phyloP scores from a whole-genome alignment of 2,329 filamentous ascomycete species.

The Cladophialophora chaetospira region DNA sequence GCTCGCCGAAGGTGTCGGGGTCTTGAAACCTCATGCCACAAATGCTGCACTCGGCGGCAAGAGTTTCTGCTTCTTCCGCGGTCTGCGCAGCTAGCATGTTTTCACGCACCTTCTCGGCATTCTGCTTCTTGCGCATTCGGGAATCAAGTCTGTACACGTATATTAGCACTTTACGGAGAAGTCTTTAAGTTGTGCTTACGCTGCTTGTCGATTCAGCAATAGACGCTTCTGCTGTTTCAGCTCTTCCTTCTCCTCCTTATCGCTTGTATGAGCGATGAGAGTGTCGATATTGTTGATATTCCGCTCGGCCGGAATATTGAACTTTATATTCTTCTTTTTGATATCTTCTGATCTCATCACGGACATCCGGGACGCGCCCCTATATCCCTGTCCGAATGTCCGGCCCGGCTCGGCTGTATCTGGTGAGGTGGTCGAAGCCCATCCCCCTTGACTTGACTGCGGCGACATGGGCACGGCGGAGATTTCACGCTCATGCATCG shows the following conservation, averaged over 20 bases:
- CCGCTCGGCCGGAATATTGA: conserved; percentile 92
- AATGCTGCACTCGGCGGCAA: too few relatives aligned
- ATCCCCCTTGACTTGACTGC: conserved; percentile 60
- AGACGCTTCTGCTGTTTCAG: conserved; percentile 97
- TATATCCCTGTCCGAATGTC: conserved; percentile 42
- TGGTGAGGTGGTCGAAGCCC: conserved; percentile 49
- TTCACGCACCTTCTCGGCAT: conserved; percentile 93
- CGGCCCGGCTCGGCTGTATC: conserved; percentile 46
- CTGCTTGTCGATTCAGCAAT: conserved; percentile 91
- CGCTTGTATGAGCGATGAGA: conserved; percentile 77
- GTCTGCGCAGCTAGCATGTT: too few relatives aligned
- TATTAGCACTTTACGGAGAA: conserved; percentile 32
- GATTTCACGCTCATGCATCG: too few relatives aligned
- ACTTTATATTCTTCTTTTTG: conserved; percentile 97
- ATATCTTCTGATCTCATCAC: conserved; percentile 76
- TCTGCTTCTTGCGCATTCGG: conserved; percentile 94
- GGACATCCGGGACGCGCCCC: conserved; percentile 68
- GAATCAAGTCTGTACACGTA: conserved; percentile 74
- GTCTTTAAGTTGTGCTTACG: conserved; percentile 63
- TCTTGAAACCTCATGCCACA: too few relatives aligned
- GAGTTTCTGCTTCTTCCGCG: too few relatives aligned
- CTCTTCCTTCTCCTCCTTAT: conserved; percentile 95
- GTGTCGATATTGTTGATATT: conserved; percentile 94
- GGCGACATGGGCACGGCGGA: conserved; percentile 62
- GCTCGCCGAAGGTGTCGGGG: too few relatives aligned